These are phyloP conservation scores for Corylus avellana DNA, from an alignment of 306 rosid species.

Conservation along the genomic window DNA sequence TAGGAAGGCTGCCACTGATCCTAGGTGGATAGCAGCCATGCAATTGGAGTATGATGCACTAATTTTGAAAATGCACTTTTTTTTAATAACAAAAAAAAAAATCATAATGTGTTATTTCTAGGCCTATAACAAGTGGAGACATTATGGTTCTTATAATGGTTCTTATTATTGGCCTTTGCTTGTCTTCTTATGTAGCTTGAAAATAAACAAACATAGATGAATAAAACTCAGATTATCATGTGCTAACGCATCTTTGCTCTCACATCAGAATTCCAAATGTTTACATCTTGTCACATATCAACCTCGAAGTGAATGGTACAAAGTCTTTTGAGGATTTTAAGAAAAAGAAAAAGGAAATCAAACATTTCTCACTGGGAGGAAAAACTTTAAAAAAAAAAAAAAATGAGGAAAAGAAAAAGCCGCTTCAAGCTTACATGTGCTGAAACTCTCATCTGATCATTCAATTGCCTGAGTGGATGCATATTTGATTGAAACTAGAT, in stretches of 20 bases:
- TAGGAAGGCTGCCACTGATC: too few relatives aligned
- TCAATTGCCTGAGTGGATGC: not conserved
- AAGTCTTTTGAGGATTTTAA: not conserved
- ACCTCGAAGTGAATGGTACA: not conserved
- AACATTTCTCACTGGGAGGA: not conserved
- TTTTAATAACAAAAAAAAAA: too few relatives aligned
- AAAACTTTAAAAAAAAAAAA: too few relatives aligned
- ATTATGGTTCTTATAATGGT: too few relatives aligned
- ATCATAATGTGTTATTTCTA: too few relatives aligned
- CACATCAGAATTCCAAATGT: not conserved
- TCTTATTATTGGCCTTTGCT: too few relatives aligned
- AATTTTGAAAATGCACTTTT: too few relatives aligned
- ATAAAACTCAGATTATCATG: not conserved
- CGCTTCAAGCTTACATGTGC: not conserved
- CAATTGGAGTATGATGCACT: too few relatives aligned
- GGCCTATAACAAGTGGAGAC: too few relatives aligned
- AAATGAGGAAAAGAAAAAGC: not conserved
- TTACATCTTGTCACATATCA: not conserved
- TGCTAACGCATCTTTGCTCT: not conserved
- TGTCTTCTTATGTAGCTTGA: too few relatives aligned
- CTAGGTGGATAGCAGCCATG: too few relatives aligned
- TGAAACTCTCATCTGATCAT: not conserved
- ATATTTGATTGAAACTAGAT: not conserved
- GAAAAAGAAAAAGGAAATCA: not conserved
- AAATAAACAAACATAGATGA: not conserved